Base-by-base conservation (phyloP, 257 asterid species). In the Fraxinus americana region DNA sequence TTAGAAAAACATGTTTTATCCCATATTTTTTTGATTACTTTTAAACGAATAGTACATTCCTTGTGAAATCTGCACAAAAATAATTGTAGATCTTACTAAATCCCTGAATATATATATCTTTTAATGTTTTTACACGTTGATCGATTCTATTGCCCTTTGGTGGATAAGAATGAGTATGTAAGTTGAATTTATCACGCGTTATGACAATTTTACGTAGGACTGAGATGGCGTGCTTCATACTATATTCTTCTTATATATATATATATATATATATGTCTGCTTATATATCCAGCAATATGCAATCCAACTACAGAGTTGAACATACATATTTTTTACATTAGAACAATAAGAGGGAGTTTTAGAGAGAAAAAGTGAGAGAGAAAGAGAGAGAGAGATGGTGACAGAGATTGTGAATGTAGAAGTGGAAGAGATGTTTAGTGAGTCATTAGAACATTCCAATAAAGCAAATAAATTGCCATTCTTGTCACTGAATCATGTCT, bases 401-500 rank as follows among this genome's bases (percentile, higher is more conserved):
- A 5, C 10, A 54, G 65, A 54, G 25, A 54, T 16, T 19, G 25
- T 5, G 27, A 54, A 19, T 17, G 11, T 2, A 54, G 10, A 5
- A 54, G n/a, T 48, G n/a, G 54, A 48, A 7, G 27, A 7, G 11
- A 57, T 57, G 29, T 2, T 21, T 0, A 25, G 16, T 11, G 19
- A 7, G 19, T 63, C 69, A 63, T 7, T 59, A 59, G 67, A 32
- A 23, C 23, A 7, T 23, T 21, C 67, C 1, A 61, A 6, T 7
- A 34, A 61, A 9, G 69, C 35, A 9, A 63, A 63, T 10, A 63
- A 63, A 63, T 25, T 63, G 34, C 35, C 69, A 63, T 63, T 63
- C 9, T 63, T 63, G 77, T 83, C 83, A 70, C 39, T 83, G 67
- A 83, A 83, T 61, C 86, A 83, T 67, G 73, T 83, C 34, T 83